Evolutionary conservation across 495 filamentous ascomycete species (phyloP), one percentile per base, ranked within the genome.

Genomic region (Penicillium longicatenatum): DNA sequence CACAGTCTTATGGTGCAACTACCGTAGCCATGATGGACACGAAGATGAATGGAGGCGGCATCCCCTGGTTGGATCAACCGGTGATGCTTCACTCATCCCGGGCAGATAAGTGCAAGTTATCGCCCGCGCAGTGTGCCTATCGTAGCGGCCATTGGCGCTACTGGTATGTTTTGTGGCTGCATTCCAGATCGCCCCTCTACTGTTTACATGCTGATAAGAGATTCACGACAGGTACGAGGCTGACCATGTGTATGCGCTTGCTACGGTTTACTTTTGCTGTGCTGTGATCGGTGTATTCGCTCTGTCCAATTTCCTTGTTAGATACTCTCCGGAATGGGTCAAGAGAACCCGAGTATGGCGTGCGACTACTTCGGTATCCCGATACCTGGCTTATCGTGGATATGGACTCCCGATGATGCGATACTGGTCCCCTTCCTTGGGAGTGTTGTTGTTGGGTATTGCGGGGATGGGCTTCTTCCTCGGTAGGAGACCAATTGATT

Each of bases 181-280:
- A 55, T 46, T 52, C 47, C 30, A 11, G 5, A 14, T 1, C 24
- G 2, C 22, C 12, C 43, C 33, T 7, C 9, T 53, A 19, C 20
- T 46, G 19, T 30, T 16, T 20, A 50, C 30, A 57, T 47, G n/a
- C 59, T 62, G 9, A 52, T 30, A 24, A 39, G 17, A 4, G 20
- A 57, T 26, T 42, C 33, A 1, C 35, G 50, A n/a, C 26, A 81
- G 79, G 79, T 84, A 83, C 41, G 51, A 80, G 52, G 76, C 80
- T 16, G 81, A 84, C 57, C 75, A 79, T 58, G 68, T 76, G n/a
- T 84, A 79, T 53, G 79, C 78, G 6, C 65, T 82, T 2, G 70
- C 69, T 6, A 82, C 81, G 0, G 66, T 82, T 5, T 77, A 73
- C 31, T 80, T 86, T 56, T 74, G 82, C 52, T 68, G 77, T 41